Conservation (phyloP, 2,329 filamentous ascomycete genomes). For the Phyllosticta citribraziliensis region DNA sequence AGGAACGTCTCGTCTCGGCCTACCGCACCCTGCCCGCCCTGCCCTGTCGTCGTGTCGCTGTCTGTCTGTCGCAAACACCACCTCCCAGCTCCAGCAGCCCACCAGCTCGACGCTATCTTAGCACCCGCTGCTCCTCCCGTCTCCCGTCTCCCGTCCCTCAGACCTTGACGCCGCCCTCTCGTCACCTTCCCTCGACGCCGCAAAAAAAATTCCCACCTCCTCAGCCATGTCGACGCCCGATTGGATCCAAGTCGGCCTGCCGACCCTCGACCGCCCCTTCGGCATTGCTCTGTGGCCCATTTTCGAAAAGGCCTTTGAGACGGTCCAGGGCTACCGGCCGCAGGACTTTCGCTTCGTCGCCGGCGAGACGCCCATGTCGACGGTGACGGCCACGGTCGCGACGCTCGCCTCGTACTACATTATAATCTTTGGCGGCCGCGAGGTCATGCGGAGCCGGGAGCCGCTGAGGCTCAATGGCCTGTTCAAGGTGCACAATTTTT, state of each 20-base stretch:
- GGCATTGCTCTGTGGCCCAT: conserved; percentile 87
- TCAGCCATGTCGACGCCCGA: conserved; percentile 39
- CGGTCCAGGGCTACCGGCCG: conserved; percentile 68
- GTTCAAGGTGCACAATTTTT: conserved; percentile 96
- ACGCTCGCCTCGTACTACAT: conserved; percentile 84
- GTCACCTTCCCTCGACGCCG: not conserved
- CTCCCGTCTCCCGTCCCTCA: too few relatives aligned
- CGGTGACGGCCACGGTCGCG: conserved; percentile 68
- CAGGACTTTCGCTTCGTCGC: conserved; percentile 77
- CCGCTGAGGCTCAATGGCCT: conserved; percentile 78
- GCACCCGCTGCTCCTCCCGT: too few relatives aligned
- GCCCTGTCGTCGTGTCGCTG: not conserved
- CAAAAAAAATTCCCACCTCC: conserved; percentile 11
- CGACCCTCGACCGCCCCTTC: conserved; percentile 84
- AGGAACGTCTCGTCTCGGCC: not conserved
- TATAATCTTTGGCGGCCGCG: conserved; percentile 85
- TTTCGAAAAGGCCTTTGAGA: conserved; percentile 78
- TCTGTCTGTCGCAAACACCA: not conserved
- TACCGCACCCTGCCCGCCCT: too few relatives aligned
- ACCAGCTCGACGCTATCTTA: not conserved
- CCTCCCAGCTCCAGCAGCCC: not conserved
- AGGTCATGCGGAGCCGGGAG: conserved; percentile 79
- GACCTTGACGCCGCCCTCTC: not conserved
- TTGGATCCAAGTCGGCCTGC: conserved; percentile 49
- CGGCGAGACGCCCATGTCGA: conserved; percentile 81